Conservation (phyloP, 2,329 filamentous ascomycete genomes). For the Pyrenophora teres region DNA sequence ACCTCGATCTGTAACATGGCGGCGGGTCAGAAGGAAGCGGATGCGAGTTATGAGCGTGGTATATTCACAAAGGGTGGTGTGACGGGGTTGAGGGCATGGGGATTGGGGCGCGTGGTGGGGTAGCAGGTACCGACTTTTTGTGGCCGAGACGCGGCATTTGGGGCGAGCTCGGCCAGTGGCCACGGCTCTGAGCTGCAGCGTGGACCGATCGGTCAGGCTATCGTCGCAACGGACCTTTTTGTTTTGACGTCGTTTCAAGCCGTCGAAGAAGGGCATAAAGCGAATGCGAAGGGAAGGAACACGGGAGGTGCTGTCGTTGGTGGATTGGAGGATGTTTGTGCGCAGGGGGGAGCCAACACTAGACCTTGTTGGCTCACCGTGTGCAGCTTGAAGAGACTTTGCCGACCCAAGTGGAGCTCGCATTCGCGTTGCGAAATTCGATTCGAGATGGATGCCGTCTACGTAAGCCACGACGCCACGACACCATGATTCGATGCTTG, state of each 20-base stretch:
- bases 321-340: conserved; percentile 8
- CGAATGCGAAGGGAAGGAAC: conserved; percentile 13
- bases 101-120: conserved; percentile 3
- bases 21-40: background rate
- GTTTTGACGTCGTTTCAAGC: conserved; percentile 2
- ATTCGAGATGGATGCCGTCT: too few species aligned
- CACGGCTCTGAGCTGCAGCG: conserved; percentile 14
- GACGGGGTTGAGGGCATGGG: conserved; percentile 4
- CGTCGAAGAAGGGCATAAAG: conserved; percentile 8
- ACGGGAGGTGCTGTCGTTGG: conserved; percentile 10
- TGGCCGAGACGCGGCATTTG: conserved; percentile 46
- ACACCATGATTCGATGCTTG: too few species aligned
- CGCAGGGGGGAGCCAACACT: conserved; percentile 8
- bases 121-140: conserved; percentile 38
- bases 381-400: background rate
- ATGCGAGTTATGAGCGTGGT: background rate
- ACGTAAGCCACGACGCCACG: background rate
- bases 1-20: conserved; percentile 20
- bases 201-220: conserved; percentile 9
- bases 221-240: conserved; percentile 6
- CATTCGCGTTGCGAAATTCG: conserved; percentile 12
- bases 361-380: conserved; percentile 4
- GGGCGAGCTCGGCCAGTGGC: conserved; percentile 7
- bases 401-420: conserved; percentile 9
- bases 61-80: background rate